A percentile compares a stretch with the other conserved stretches of the same genome.
These are phyloP conservation scores for Fusarium sp. DNA, from an alignment of 2,329 filamentous ascomycete species.

Conservation along the genomic window DNA sequence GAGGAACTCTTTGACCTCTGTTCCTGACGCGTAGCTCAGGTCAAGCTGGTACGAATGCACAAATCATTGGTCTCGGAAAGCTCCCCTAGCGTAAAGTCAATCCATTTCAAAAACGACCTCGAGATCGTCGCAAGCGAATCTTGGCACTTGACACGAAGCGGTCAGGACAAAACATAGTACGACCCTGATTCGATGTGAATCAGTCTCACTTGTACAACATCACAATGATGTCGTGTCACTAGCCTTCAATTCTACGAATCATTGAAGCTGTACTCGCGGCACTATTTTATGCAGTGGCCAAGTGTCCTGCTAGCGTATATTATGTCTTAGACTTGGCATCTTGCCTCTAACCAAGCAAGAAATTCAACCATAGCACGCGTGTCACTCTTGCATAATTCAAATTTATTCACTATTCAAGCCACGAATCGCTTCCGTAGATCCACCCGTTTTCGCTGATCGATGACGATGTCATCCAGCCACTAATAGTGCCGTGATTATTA, in stretches of 20 bases:
- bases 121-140: not conserved
- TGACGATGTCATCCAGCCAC: slow-evolving; percentile 18
- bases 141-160: not conserved
- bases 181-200: no score
- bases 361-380: not conserved
- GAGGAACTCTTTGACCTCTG: not conserved
- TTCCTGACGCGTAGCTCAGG: not conserved
- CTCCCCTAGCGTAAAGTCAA: not conserved
- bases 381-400: no score
- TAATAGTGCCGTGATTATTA: not conserved
- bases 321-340: not conserved
- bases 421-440: not conserved
- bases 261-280: not conserved
- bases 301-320: not conserved
- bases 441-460: slow-evolving; percentile 2
- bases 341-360: no score
- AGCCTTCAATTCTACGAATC: not conserved
- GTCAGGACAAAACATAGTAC: not conserved
- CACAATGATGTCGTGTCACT: not conserved
- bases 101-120: not conserved
- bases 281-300: not conserved
- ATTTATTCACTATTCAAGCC: not conserved
- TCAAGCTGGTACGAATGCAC: not conserved
- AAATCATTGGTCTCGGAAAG: not conserved
- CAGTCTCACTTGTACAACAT: not conserved